Base-by-base conservation (phyloP, 2,329 filamentous ascomycete species). In the Cladobotryum protrusum region DNA sequence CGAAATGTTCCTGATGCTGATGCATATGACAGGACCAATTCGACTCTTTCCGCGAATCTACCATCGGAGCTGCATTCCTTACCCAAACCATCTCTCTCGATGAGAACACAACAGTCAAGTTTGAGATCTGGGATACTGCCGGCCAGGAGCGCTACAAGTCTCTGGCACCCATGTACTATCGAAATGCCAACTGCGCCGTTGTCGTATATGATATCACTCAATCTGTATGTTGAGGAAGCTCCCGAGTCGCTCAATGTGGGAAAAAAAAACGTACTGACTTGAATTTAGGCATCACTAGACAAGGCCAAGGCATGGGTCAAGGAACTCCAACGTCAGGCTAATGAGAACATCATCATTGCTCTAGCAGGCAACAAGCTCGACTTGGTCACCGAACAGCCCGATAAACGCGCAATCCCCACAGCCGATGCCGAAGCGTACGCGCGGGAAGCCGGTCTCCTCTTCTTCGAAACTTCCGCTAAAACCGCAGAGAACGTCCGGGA, bases 251-350 rank as follows among this genome's bases (percentile, higher is more conserved):
- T 17, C 9, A 33, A 14, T 42, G 29, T 0, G 53, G 11, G 19
- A 14, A 18, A 20, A n/a, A 42, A 17, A 13, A 42, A 29, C 12
- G 19, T 41, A 43, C 51, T 62, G 52, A 63, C 49, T 32, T 32
- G 13, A 42, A 29, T 36, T 44, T 54, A 99, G 93, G 83, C 91
- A 57, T 99, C 93, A 43, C 78, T 99, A 64, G 95, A 99, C 72
- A 99, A 99, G 78, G 95, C 95, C 61, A 99, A 99, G 73, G 87
- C 91, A 41, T 99, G 93, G 93, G 92, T 99, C 52, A 97, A 97
- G 75, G 93, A 99, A 69, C 83, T 99, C 49, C 93, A 99, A 72
- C 86, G 93, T 67, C 93, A 99, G 74, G 93, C 95, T 56, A 99
- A 97, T 76, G 93, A 99, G 73, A 97, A 97, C 73, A 99, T 99